Base-by-base conservation (phyloP, 306 rosid genomes). In the Quercus alba region DNA sequence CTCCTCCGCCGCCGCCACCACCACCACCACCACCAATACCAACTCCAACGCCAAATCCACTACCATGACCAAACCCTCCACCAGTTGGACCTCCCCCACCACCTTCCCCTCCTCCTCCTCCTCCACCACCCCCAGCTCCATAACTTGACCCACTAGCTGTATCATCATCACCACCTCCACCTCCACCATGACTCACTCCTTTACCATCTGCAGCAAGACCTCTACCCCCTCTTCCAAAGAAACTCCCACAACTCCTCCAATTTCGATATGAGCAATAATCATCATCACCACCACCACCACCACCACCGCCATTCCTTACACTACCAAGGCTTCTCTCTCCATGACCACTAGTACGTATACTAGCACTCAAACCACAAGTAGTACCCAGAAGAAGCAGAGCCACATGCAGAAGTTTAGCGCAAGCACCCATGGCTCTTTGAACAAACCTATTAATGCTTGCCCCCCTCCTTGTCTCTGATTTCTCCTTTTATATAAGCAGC, bases 171-270 rank as follows among this genome's bases (percentile, higher is more conserved):
- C 46, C 72, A 2, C 75, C 79, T 2, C 58, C 78, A 7, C 62
- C 75, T 11, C 64, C 30, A 21, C 23, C 38, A 15, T 30, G 25
- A 35, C 18, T 20, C 18, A 21, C 70, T 33, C n/a, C 81, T 70
- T 71, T 81, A 19, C 57, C 62, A 0, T 63, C 73, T 13, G 14
- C 61, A 25, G 56, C 76, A 69, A 78, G 71, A 78, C 73, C 57
- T 5, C 78, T 25, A 30, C 84, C 77, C 18, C 81, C 80, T 74
- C 69, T 75, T 23, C 85, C 84, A 75, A 11, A 41, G 80, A 80
- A 84, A 82, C 86, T 87, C 35, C 91, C 88, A 46, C 91, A 87
- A 1, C 91, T 81, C 73, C 88, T 85, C 88, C 87, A 87, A 79
- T 81, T 87, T 55, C 61, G 55, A 70, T 82, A 63, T 12, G 81